Conservation (phyloP, 768 basidiomycete genomes). For the Rhizopogon vinicolor region DNA sequence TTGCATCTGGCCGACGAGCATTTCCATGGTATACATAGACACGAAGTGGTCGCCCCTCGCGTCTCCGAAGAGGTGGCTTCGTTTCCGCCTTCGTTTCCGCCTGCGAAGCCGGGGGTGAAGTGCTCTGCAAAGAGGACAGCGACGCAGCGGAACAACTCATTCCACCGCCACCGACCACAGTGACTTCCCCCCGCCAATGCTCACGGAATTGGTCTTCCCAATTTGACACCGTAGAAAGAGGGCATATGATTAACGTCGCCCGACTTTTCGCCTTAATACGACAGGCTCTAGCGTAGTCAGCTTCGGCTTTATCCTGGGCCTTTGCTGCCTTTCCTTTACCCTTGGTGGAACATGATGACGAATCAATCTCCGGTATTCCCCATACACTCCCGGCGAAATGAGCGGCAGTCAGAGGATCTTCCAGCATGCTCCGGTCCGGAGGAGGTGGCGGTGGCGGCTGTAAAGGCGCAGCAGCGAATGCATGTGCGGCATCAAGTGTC, state of each 20-base stretch:
- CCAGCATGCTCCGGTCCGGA: conserved; percentile 28
- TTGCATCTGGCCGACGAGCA: conserved; percentile 78
- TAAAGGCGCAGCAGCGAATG: conserved; percentile 58
- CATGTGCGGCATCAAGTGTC: conserved; percentile 66
- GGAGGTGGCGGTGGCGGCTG: conserved; percentile 37
- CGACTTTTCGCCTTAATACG: conserved; percentile 81
- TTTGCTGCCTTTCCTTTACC: conserved; percentile 64
- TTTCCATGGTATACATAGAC: conserved; percentile 98
- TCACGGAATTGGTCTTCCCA: conserved; percentile 99
- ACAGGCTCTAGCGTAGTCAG: conserved; percentile 62
- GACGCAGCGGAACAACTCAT: conserved; percentile 25
- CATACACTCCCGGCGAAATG: conserved; percentile 81
- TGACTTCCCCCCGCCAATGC: conserved; percentile 90
- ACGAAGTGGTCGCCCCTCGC: conserved; percentile 54
- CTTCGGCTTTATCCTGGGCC: conserved; percentile 66
- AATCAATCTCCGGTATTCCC: conserved; percentile 66
- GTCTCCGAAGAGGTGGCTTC: conserved; percentile 30
- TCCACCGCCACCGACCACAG: conserved; percentile 74
- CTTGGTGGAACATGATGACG: conserved; percentile 36
- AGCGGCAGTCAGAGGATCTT: conserved; percentile 33
- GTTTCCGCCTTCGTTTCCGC: conserved; percentile 19
- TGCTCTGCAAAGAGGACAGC: conserved; percentile 29
- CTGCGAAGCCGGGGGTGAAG: conserved; percentile 28
- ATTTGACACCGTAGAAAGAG: conserved; percentile 93
- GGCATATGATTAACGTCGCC: conserved; percentile 95